Conservation (phyloP, 2,329 filamentous ascomycete genomes). For the Aspergillus flavus region DNA sequence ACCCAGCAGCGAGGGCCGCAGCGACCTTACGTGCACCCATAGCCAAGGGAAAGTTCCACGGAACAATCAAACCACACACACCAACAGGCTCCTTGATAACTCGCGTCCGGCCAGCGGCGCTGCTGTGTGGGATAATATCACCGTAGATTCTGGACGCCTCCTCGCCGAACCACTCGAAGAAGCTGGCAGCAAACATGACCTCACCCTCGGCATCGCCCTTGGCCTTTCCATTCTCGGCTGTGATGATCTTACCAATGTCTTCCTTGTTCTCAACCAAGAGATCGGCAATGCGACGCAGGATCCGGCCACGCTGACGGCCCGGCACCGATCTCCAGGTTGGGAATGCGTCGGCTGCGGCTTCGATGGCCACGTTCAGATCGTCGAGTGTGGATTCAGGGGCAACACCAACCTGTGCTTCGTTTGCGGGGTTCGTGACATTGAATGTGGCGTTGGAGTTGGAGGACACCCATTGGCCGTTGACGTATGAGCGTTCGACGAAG, state of each 20-base stretch:
- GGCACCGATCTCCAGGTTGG: slow-evolving; percentile 59
- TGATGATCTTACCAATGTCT: slow-evolving; percentile 64
- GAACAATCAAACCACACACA: slow-evolving; percentile 66
- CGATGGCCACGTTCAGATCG: slow-evolving; percentile 77
- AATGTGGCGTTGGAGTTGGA: slow-evolving; percentile 86
- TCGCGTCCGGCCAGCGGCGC: slow-evolving; percentile 58
- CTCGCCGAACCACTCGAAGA: slow-evolving; percentile 63
- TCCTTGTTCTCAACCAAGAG: slow-evolving; percentile 64
- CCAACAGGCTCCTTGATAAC: slow-evolving; percentile 66
- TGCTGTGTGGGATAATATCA: slow-evolving; percentile 58
- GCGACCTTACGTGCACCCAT: slow-evolving; percentile 52
- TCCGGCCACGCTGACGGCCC: slow-evolving; percentile 57
- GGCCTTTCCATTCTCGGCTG: slow-evolving; percentile 68
- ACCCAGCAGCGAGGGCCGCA: slow-evolving; percentile 76
- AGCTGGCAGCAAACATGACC: slow-evolving; percentile 56
- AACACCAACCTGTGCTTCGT: slow-evolving; percentile 73
- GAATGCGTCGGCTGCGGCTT: slow-evolving; percentile 71
- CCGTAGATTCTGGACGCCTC: slow-evolving; percentile 59
- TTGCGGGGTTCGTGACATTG: slow-evolving; percentile 78
- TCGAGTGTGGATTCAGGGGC: slow-evolving; percentile 74
- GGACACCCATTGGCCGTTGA: slow-evolving; percentile 86
- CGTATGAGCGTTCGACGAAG: slow-evolving; percentile 52
- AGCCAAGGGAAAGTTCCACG: slow-evolving; percentile 61
- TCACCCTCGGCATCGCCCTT: slow-evolving; percentile 59
- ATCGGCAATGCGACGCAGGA: slow-evolving; percentile 65